Evolutionary conservation across 179 eudicot species (phyloP), one percentile per base, ranked within the genome.

Genomic region (Silene noctiflora): DNA sequence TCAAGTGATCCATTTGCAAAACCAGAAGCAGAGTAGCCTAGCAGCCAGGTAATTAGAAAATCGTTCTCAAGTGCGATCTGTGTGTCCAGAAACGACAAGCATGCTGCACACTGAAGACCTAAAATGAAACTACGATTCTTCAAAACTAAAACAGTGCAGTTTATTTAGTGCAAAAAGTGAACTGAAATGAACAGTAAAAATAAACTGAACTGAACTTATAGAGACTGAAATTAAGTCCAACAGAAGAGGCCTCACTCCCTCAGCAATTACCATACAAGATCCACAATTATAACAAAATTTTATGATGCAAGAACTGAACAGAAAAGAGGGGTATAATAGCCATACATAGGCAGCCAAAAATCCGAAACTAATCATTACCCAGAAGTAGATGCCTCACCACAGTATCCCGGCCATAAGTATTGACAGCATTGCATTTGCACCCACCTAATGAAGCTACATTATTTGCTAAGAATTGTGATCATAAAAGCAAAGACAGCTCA

Each of bases 401-500:
- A 60, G 21, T n/a, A 44, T 29, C 63, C 29, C 62, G 25, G 56
- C 74, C 63, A 58, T 12, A 11, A 33, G 9, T 31, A 48, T 72
- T 61, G 29, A 60, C 61, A 69, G 21, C 29, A 68, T 9, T 6
- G 16, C 6, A 71, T 33, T 33, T 33, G 39, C 39, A 33, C 63
- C 39, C 44, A 53, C 74, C 60, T 71, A 55, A 27, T 55, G 44
- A 71, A 17, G 61, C 58, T 69, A 44, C 46, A 16, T 51, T 51
- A 33, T 4, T 24, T 62, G 16, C 1, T 69, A 21, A 69, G 72
- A 35, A 29, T 42, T 62, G 55, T 55, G 44, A 71, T 27, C 63
- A 71, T 53, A 27, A 51, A 71, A 27, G 74, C 42, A 4, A 10
- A 27, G 44, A 53, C 46, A 17, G 29, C 63, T 70, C 73, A 24